Percentiles rank a stretch among this genome's conserved stretches.
Evolutionary conservation across 768 basidiomycete genomes (phyloP).

Genomic region (Mycena sanguinolenta): DNA sequence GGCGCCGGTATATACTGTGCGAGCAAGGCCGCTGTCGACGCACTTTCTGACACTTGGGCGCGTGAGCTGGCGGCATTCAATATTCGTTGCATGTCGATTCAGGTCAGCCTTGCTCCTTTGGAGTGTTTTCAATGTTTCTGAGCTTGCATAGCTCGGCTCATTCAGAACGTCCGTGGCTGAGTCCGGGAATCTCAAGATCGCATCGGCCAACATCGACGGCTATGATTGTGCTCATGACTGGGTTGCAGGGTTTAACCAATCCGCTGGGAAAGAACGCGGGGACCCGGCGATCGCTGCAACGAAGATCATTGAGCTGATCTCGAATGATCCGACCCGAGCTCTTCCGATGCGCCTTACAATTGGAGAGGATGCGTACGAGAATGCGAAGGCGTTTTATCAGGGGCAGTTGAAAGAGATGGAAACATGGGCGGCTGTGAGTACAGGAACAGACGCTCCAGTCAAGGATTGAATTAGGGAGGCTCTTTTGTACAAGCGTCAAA

Average conservation of each 20-base stretch:
- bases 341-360: slow-evolving; percentile 33
- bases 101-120: slow-evolving; percentile 2
- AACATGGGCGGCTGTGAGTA: slow-evolving; percentile 24
- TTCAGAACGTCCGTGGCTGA: slow-evolving; percentile 37
- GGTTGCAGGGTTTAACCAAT: slow-evolving; percentile 18
- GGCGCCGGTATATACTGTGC: slow-evolving; percentile 39
- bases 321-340: slow-evolving; percentile 5
- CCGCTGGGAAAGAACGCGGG: slow-evolving; percentile 33
- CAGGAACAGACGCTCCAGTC: slow-evolving; percentile 24
- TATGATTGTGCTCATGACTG: slow-evolving; percentile 31
- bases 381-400: slow-evolving; percentile 5
- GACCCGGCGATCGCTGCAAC: slow-evolving; percentile 32
- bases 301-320: slow-evolving; percentile 33
- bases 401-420: slow-evolving; percentile 13
- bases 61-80: slow-evolving; percentile 6
- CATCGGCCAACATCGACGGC: slow-evolving; percentile 25
- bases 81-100: slow-evolving; percentile 25
- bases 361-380: slow-evolving; percentile 23
- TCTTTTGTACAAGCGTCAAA: too few species aligned
- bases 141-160: slow-evolving; percentile 18
- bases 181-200: slow-evolving; percentile 23
- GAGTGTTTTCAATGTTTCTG: neutral
- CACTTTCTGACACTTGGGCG: slow-evolving; percentile 25
- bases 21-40: slow-evolving; percentile 38
- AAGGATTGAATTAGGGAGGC: too few species aligned